phyloP scores from a whole-genome alignment of 768 basidiomycete genomes.

The Leccinum rimulosum region DNA sequence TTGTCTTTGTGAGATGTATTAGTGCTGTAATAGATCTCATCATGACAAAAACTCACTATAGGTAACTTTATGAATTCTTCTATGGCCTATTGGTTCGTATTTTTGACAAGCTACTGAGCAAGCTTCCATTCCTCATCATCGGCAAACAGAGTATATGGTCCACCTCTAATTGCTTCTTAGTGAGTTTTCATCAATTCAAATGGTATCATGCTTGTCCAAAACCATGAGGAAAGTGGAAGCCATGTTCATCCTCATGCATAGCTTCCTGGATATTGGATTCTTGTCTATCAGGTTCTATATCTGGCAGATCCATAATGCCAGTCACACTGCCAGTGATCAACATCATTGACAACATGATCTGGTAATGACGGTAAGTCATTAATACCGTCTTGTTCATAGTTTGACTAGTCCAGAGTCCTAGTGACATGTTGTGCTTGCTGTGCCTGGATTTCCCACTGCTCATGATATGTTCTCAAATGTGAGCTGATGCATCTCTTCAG shows the following conservation, averaged over 20 bases:
- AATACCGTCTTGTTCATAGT: background rate
- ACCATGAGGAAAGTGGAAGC: background rate
- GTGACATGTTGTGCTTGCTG: background rate
- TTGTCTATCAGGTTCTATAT: background rate
- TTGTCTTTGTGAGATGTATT: background rate
- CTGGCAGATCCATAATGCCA: background rate
- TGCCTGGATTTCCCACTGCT: background rate
- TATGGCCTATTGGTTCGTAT: background rate
- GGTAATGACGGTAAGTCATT: background rate
- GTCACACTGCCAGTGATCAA: too few species aligned
- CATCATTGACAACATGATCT: background rate
- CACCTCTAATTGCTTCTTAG: background rate
- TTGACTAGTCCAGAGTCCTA: background rate
- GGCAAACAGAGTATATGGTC: background rate
- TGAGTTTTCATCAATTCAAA: background rate
- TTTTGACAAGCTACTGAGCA: constrained; percentile 1
- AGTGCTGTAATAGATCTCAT: background rate
- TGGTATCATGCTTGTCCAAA: background rate
- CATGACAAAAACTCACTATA: background rate
- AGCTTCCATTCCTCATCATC: background rate
- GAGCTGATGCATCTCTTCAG: background rate
- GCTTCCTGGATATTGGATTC: background rate
- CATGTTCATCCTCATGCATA: background rate
- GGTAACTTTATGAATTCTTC: background rate
- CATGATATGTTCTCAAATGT: background rate